A percentile compares a stretch with the other conserved stretches of the same genome.
phyloP scores from a whole-genome alignment of 495 filamentous ascomycete genomes.

The Penicillium egyptiacum region DNA sequence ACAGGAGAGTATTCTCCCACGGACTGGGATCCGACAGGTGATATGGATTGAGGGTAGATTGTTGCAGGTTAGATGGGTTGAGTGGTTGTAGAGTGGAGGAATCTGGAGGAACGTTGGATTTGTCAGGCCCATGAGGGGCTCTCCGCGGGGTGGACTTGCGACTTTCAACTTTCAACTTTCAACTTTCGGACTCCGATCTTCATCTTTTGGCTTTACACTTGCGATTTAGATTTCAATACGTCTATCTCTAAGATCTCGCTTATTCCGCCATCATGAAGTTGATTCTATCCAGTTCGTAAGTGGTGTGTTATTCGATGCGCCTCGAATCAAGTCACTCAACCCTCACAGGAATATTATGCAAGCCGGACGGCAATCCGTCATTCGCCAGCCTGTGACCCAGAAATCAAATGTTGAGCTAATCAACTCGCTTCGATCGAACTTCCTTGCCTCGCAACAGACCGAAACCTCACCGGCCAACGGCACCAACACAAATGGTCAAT shows the following conservation, averaged over 20 bases:
- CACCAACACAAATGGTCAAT: conserved; percentile 7
- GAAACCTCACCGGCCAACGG: conserved; percentile 30
- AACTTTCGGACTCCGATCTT: too few relatives aligned
- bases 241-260: neutral
- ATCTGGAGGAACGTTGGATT: conserved; percentile 17
- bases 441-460: conserved; percentile 67
- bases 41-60: conserved; percentile 35
- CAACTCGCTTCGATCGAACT: conserved; percentile 79
- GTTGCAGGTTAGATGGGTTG: neutral
- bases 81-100: neutral
- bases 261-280: conserved; percentile 61
- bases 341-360: conserved; percentile 74
- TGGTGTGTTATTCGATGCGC: conserved; percentile 10
- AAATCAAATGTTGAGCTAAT: conserved; percentile 88
- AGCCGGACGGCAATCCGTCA: conserved; percentile 71
- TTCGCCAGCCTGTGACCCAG: conserved; percentile 68
- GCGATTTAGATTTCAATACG: neutral
- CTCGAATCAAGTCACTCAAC: conserved; percentile 10
- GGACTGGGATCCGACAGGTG: conserved; percentile 62
- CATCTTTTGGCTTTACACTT: neutral
- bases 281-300: conserved; percentile 85
- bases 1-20: conserved; percentile 60
- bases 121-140: conserved; percentile 18
- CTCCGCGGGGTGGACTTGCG: conserved; percentile 5
- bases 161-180: neutral